Percentiles rank a stretch among this genome's conserved stretches.
Evolutionary conservation across 2,329 filamentous ascomycete genomes (phyloP).

Genomic region (Zasmidium angulare): DNA sequence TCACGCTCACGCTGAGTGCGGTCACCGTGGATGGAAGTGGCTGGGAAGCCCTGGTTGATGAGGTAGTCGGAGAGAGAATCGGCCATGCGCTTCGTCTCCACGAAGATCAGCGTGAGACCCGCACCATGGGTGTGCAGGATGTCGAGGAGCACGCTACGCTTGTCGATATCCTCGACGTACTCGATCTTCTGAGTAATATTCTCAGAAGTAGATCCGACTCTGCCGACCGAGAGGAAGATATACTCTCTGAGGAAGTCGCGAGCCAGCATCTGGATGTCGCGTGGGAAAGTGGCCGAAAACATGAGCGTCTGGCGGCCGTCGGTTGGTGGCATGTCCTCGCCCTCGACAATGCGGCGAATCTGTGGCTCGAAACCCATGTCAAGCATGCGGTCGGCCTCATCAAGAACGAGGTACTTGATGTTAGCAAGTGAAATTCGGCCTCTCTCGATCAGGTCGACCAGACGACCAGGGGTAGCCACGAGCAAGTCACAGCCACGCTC

Average conservation of each 20-base stretch:
- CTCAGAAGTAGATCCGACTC: slow-evolving; percentile 98
- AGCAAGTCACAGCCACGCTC: slow-evolving; percentile 96
- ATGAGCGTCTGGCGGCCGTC: slow-evolving; percentile 93
- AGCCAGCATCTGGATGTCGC: slow-evolving; percentile 98
- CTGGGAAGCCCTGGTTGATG: slow-evolving; percentile 97
- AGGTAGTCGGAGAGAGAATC: slow-evolving; percentile 97
- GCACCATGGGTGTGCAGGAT: slow-evolving; percentile 92
- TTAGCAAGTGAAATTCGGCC: slow-evolving; percentile 95
- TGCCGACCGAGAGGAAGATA: slow-evolving; percentile 96
- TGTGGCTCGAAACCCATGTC: slow-evolving; percentile 99
- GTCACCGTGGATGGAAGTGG: slow-evolving; percentile 97
- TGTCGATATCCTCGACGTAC: slow-evolving; percentile 95
- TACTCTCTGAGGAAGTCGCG: slow-evolving; percentile 99
- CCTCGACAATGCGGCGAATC: slow-evolving; percentile 97
- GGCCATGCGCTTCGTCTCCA: slow-evolving; percentile 99
- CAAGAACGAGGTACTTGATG: slow-evolving; percentile 98
- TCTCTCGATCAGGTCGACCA: slow-evolving; percentile 97
- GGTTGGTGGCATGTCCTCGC: slow-evolving; percentile 92
- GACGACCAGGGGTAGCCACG: slow-evolving; percentile 93
- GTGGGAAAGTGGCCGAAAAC: slow-evolving; percentile 99
- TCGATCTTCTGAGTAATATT: slow-evolving; percentile 99
- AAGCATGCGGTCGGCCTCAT: slow-evolving; percentile 99
- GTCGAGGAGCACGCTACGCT: slow-evolving; percentile 94
- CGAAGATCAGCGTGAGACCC: slow-evolving; percentile 93
- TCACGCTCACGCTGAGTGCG: slow-evolving; percentile 98